Percentiles rank a stretch among this genome's conserved stretches.
These are phyloP conservation scores for Termitomyces sp. DNA, from an alignment of 768 basidiomycete species.

Conservation along the genomic window DNA sequence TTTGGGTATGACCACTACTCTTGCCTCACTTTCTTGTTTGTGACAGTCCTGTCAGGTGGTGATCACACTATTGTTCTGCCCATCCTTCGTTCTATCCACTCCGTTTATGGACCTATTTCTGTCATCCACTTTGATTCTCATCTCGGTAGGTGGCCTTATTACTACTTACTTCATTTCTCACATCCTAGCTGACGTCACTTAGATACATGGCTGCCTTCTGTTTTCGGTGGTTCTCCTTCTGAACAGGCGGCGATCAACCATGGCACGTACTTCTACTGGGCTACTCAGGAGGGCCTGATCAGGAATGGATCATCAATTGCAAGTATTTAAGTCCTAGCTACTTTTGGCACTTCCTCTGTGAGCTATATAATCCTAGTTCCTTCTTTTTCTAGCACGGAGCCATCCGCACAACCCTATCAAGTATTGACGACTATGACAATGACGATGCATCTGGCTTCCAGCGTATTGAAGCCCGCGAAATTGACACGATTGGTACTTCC, in stretches of 20 bases:
- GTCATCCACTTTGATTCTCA: conserved; percentile 89
- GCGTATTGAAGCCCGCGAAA: conserved; percentile 79
- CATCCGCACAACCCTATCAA: conserved; percentile 79
- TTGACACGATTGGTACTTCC: conserved; percentile 65
- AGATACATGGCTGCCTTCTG: conserved; percentile 74
- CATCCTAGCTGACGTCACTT: background rate
- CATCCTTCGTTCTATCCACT: conserved; percentile 62
- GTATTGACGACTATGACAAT: conserved; percentile 70
- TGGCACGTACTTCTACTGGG: conserved; percentile 90
- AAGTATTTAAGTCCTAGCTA: conserved; percentile 46
- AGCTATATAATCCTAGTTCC: conserved; percentile 73
- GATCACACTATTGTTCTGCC: conserved; percentile 80
- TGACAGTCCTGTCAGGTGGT: conserved; percentile 43
- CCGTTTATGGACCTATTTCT: conserved; percentile 73
- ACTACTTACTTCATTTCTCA: background rate
- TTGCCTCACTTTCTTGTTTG: background rate
- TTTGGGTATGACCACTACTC: conserved; percentile 24
- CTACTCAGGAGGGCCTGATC: conserved; percentile 77
- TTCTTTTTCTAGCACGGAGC: conserved; percentile 68
- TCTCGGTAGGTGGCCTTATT: conserved; percentile 26
- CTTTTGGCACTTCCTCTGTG: conserved; percentile 15
- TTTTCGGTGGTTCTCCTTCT: conserved; percentile 72
- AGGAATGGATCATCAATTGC: conserved; percentile 76
- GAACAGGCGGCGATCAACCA: conserved; percentile 76
- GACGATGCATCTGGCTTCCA: conserved; percentile 79